phyloP scores from a whole-genome alignment of 306 rosid species.

The Citrullus amarus region DNA sequence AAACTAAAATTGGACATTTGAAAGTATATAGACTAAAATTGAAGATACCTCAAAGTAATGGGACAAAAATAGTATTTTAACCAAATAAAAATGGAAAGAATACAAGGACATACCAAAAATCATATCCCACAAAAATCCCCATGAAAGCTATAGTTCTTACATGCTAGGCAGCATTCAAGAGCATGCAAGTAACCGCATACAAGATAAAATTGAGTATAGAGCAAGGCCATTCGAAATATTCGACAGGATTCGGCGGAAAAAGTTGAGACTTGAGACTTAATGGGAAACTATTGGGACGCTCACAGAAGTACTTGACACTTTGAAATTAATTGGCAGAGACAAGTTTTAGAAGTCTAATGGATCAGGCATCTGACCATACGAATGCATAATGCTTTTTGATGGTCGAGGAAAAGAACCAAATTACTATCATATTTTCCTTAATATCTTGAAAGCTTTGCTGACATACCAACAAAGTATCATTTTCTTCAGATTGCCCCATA shows the following conservation, averaged over 20 bases:
- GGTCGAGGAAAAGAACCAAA: not conserved
- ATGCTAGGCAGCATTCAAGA: not conserved
- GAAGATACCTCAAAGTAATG: too few species aligned
- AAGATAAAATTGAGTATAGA: not conserved
- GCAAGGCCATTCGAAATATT: not conserved
- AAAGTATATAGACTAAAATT: too few species aligned
- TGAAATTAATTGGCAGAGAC: not conserved
- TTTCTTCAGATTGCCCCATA: constrained; percentile 51
- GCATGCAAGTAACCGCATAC: not conserved
- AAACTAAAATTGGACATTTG: too few species aligned
- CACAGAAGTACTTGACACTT: not conserved
- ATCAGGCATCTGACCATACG: not conserved
- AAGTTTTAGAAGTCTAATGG: not conserved
- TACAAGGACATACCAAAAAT: too few species aligned
- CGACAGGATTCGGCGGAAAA: not conserved
- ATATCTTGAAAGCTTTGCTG: not conserved
- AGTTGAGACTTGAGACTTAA: not conserved
- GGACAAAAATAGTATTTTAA: too few species aligned
- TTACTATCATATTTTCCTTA: not conserved
- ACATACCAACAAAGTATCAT: constrained; percentile 59
- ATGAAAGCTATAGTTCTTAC: not conserved
- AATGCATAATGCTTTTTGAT: not conserved
- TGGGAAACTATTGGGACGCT: not conserved
- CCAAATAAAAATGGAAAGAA: too few species aligned
- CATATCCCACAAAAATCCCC: not conserved